These are phyloP conservation scores for Rachicladosporium sp. DNA, from an alignment of 2,329 filamentous ascomycete species.

Conservation along the genomic window DNA sequence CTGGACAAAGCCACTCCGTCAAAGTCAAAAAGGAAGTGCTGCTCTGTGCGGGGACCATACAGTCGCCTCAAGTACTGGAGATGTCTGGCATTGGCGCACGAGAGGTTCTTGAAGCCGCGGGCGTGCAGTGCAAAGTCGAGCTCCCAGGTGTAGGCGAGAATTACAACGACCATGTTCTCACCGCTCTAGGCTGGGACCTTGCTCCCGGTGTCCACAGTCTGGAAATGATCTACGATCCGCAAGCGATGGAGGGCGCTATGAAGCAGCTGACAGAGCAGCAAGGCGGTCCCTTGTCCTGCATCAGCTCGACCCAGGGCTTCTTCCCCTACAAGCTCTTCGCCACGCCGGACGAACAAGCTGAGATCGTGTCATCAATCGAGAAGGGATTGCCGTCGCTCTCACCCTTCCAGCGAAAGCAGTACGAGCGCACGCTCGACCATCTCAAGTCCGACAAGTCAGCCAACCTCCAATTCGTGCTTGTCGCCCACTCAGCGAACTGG, in stretches of 20 bases:
- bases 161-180: constrained; percentile 46
- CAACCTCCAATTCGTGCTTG: constrained; percentile 25
- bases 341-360: constrained; percentile 21
- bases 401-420: constrained; percentile 25
- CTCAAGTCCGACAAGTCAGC: constrained; percentile 25
- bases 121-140: constrained; percentile 42
- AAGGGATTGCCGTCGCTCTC: constrained; percentile 15
- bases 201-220: constrained; percentile 16
- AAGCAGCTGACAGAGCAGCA: constrained; percentile 22
- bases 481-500: constrained; percentile 20
- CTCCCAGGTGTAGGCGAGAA: constrained; percentile 52
- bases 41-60: constrained; percentile 43
- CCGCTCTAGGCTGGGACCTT: constrained; percentile 22
- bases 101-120: constrained; percentile 38
- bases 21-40: constrained; percentile 33
- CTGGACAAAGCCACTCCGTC: constrained; percentile 24
- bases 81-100: constrained; percentile 48
- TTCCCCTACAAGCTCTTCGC: constrained; percentile 25
- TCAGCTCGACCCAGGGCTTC: constrained; percentile 26
- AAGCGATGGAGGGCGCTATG: constrained; percentile 21
- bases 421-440: constrained; percentile 22
- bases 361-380: constrained; percentile 21
- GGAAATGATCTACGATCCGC: constrained; percentile 21
- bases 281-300: constrained; percentile 20
- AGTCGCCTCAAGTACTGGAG: constrained; percentile 53